Percentiles rank a stretch among this genome's conserved stretches.
phyloP scores from a whole-genome alignment of 2,329 filamentous ascomycete species.

The Chalaropsis thielavioides region DNA sequence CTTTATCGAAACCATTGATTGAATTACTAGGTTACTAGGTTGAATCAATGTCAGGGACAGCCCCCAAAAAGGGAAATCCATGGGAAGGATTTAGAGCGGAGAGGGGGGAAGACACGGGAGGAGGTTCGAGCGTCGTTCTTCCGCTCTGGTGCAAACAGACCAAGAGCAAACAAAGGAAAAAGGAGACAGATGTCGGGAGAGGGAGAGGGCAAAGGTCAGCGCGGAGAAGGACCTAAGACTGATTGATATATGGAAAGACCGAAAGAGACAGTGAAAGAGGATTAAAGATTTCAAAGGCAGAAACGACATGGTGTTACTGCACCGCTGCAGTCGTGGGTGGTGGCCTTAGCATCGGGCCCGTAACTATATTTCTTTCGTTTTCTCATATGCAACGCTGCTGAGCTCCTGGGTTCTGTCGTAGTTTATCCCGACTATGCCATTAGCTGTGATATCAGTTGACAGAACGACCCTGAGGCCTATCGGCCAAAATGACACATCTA shows the following conservation, averaged over 20 bases:
- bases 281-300: not conserved
- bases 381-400: too few species aligned
- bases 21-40: not conserved
- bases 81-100: constrained; percentile 7
- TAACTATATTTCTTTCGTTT: too few species aligned
- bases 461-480: not conserved
- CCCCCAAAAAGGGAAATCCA: not conserved
- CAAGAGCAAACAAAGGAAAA: not conserved
- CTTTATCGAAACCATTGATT: not conserved
- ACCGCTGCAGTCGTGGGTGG: too few species aligned
- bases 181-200: not conserved
- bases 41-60: constrained; percentile 3
- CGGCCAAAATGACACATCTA: not conserved
- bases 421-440: not conserved
- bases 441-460: not conserved
- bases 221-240: not conserved
- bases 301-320: too few species aligned
- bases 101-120: not conserved
- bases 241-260: not conserved
- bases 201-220: too few species aligned
- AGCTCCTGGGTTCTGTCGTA: too few species aligned
- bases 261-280: not conserved
- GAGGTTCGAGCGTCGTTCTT: not conserved
- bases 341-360: too few species aligned
- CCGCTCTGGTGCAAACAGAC: not conserved